These are phyloP conservation scores for Trebouxia sp. DNA, from an alignment of 139 green algal genomes.

Conservation along the genomic window DNA sequence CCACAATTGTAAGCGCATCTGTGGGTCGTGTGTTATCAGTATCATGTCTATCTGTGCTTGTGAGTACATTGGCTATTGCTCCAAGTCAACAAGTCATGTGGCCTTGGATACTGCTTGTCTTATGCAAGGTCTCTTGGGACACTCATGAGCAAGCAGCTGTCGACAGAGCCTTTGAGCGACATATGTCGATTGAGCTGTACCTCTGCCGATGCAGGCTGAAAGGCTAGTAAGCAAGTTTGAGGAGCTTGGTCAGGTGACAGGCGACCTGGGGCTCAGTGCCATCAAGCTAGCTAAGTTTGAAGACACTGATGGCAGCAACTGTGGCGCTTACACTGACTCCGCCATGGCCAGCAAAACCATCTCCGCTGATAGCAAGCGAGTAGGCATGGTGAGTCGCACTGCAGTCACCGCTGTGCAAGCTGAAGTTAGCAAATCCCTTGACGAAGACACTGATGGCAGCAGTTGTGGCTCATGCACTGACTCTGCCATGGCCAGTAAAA, in stretches of 20 bases:
- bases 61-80: too few relatives aligned
- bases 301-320: conserved; percentile 52
- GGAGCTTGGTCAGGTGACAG: conserved; percentile 57
- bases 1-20: too few relatives aligned
- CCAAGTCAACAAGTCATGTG: too few relatives aligned
- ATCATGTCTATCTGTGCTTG: too few relatives aligned
- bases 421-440: background rate
- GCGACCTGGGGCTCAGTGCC: conserved; percentile 71
- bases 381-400: conserved; percentile 44
- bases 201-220: conserved; percentile 48
- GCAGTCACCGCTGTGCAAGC: background rate
- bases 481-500: background rate
- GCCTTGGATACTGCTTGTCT: too few relatives aligned
- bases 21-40: too few relatives aligned
- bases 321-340: conserved; percentile 53
- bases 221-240: conserved; percentile 69
- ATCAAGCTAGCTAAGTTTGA: conserved; percentile 73
- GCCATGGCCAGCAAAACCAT: conserved; percentile 39
- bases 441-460: background rate
- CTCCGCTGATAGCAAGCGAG: conserved; percentile 38
- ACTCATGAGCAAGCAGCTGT: too few relatives aligned
- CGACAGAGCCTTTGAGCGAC: too few relatives aligned
- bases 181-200: background rate
- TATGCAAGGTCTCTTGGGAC: too few relatives aligned
- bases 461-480: background rate